Percentiles rank a stretch among this genome's conserved stretches.
These are phyloP conservation scores for Talaromyces adpressus DNA, from an alignment of 495 filamentous ascomycete genomes.

Conservation along the genomic window DNA sequence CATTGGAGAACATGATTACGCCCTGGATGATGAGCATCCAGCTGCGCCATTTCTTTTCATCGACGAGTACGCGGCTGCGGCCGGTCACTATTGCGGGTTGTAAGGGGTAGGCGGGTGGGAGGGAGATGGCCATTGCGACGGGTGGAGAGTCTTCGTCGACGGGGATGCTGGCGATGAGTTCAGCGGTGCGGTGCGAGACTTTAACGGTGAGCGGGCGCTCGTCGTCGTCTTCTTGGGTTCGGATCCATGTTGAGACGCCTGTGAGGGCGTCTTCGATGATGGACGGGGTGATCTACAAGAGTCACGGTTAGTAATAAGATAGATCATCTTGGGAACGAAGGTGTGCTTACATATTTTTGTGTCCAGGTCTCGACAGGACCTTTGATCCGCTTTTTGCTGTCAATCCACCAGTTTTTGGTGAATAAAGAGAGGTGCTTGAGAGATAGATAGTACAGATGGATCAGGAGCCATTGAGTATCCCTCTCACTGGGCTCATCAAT, in stretches of 20 bases:
- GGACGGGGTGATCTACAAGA: slow-evolving; percentile 61
- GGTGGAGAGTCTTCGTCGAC: slow-evolving; percentile 80
- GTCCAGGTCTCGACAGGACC: slow-evolving; percentile 74
- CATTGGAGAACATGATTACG: slow-evolving; percentile 85
- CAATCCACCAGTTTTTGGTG: slow-evolving; percentile 82
- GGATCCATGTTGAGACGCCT: slow-evolving; percentile 64
- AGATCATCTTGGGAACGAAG: too few relatives aligned
- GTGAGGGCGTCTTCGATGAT: slow-evolving; percentile 66
- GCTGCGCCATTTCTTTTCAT: slow-evolving; percentile 81
- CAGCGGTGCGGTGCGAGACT: slow-evolving; percentile 57
- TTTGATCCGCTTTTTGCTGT: slow-evolving; percentile 65
- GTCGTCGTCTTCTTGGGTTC: slow-evolving; percentile 46
- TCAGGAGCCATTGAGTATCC: slow-evolving; percentile 72
- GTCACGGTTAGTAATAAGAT: not conserved
- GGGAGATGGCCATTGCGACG: slow-evolving; percentile 67
- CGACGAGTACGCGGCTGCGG: slow-evolving; percentile 74
- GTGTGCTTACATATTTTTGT: slow-evolving; percentile 52
- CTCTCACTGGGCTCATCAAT: slow-evolving; percentile 52
- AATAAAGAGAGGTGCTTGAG: slow-evolving; percentile 69
- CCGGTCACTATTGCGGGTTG: slow-evolving; percentile 68
- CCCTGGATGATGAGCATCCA: slow-evolving; percentile 84
- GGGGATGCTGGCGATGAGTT: slow-evolving; percentile 74
- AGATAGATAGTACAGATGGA: slow-evolving; percentile 78
- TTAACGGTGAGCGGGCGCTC: slow-evolving; percentile 67
- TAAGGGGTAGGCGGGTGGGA: slow-evolving; percentile 78